Conservation (phyloP, 1,284 basidiomycete species). For the Ceratobasidium sp. region DNA sequence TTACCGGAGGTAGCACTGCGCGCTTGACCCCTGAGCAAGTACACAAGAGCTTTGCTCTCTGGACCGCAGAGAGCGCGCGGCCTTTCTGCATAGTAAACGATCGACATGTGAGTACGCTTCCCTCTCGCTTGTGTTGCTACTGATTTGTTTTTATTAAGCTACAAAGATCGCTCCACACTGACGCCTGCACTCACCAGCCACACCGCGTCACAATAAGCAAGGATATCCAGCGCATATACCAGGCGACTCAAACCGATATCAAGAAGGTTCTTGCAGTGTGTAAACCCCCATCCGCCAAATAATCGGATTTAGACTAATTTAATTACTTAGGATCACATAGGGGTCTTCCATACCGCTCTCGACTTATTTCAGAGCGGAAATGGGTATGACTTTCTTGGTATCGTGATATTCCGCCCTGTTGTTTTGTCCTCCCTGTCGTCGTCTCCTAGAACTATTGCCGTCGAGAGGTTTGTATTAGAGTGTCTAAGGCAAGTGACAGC, state of each 20-base stretch:
- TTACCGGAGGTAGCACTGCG: neutral
- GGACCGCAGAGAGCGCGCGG: neutral
- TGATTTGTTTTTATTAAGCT: neutral
- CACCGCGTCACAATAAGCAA: neutral
- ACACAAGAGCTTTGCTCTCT: neutral
- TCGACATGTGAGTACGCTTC: constrained; percentile 5
- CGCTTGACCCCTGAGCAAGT: neutral
- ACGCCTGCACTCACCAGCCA: neutral
- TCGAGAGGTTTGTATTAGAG: neutral
- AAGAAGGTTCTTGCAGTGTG: neutral
- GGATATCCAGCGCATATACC: constrained; percentile 1
- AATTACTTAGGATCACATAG: neutral
- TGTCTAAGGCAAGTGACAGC: neutral
- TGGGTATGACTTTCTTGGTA: neutral
- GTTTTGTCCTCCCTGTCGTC: neutral
- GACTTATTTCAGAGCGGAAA: constrained; percentile 3
- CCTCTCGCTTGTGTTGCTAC: neutral
- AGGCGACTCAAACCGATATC: neutral
- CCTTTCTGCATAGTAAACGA: neutral
- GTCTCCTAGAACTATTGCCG: neutral
- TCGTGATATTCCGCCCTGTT: neutral
- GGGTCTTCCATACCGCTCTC: neutral
- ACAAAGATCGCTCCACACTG: neutral
- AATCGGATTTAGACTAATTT: neutral
- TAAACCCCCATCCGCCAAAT: neutral